These are phyloP conservation scores for Toxicodendron radicans DNA, from an alignment of 345 rosid species.

Conservation along the genomic window DNA sequence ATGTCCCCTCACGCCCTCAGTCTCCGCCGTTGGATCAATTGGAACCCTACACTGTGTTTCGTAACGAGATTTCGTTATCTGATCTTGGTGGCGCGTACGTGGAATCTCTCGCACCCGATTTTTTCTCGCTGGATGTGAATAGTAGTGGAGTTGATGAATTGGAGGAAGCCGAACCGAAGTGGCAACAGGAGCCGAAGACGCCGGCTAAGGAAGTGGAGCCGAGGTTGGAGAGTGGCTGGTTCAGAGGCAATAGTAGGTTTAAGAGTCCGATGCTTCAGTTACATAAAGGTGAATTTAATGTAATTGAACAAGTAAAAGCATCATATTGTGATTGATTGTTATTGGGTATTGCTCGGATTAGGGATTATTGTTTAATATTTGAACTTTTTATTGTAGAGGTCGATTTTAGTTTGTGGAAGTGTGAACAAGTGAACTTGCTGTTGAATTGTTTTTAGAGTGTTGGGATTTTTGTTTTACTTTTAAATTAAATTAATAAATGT, in stretches of 20 bases:
- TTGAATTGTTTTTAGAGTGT: background rate
- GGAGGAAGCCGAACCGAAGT: slow-evolving; percentile 32
- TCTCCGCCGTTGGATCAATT: slow-evolving; percentile 24
- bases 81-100: slow-evolving; percentile 21
- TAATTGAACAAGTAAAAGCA: background rate
- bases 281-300: slow-evolving; percentile 64
- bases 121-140: slow-evolving; percentile 63
- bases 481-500: too few species aligned
- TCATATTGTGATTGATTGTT: background rate
- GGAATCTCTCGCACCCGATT: slow-evolving; percentile 53
- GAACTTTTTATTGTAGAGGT: background rate
- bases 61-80: slow-evolving; percentile 68
- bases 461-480: background rate
- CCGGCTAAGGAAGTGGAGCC: slow-evolving; percentile 25
- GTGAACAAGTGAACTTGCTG: too few species aligned
- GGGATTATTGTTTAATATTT: background rate
- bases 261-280: slow-evolving; percentile 94
- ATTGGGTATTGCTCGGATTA: background rate
- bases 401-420: too few species aligned
- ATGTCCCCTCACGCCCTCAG: slow-evolving; percentile 6
- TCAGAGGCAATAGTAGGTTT: slow-evolving; percentile 63
- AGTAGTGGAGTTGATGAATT: slow-evolving; percentile 21
- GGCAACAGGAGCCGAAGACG: slow-evolving; percentile 36
- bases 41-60: slow-evolving; percentile 60
- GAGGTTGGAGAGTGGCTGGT: slow-evolving; percentile 69